Conservation (phyloP, 441 rosid species). For the Lepidium campestre region DNA sequence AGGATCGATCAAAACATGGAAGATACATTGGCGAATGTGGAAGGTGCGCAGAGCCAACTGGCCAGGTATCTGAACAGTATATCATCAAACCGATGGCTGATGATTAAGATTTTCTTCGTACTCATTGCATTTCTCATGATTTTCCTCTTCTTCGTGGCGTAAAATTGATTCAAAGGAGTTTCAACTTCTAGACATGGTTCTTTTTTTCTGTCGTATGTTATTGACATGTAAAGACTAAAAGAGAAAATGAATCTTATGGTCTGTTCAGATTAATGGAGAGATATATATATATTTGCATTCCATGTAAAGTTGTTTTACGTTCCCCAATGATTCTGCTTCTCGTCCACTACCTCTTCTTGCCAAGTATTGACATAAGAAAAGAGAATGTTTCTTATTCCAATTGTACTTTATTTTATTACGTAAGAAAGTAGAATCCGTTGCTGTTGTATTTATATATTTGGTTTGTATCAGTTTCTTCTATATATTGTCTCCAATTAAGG, state of each 20-base stretch:
- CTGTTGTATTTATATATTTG: background rate
- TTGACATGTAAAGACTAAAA: conserved; percentile 22
- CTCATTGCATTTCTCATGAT: conserved; percentile 84
- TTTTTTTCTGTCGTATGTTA: background rate
- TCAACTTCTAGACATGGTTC: conserved; percentile 14
- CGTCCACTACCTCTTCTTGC: background rate
- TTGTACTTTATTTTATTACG: background rate
- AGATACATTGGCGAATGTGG: conserved; percentile 74
- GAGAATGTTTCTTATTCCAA: background rate
- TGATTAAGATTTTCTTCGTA: conserved; percentile 92
- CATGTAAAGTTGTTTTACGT: conserved; percentile 9
- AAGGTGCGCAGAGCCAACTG: conserved; percentile 87
- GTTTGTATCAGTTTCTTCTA: background rate
- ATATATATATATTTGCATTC: conserved; percentile 8
- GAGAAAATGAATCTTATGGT: conserved; percentile 2
- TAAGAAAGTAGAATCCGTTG: background rate
- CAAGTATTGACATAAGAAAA: background rate
- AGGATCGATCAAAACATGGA: conserved; percentile 98
- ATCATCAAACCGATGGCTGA: conserved; percentile 93
- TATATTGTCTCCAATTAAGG: too few relatives aligned
- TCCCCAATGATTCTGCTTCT: background rate
- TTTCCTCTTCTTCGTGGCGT: conserved; percentile 91
- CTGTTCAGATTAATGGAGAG: conserved; percentile 18
- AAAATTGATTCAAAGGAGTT: conserved; percentile 2
- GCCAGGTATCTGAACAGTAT: conserved; percentile 81